Conservation (phyloP, 2,329 filamentous ascomycete species). For the Volutella citrinella region DNA sequence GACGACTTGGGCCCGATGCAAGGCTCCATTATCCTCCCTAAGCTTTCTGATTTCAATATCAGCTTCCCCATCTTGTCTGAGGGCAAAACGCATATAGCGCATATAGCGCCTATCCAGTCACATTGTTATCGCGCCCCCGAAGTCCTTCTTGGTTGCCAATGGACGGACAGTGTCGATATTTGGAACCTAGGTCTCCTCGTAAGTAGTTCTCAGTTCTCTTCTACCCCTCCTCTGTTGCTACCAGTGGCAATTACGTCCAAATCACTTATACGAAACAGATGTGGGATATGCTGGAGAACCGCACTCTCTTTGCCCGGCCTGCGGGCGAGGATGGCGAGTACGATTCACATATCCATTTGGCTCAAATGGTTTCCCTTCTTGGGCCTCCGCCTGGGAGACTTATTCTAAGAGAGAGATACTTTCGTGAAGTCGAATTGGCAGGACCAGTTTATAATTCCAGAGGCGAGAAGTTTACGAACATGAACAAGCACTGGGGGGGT, state of each 20-base stretch:
- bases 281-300: background rate
- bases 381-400: background rate
- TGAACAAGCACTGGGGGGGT: background rate
- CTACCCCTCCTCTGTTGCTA: too few relatives aligned
- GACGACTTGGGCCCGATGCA: slow-evolving; percentile 13
- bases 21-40: slow-evolving; percentile 10
- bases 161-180: slow-evolving; percentile 17
- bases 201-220: too few relatives aligned
- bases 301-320: background rate
- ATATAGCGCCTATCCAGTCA: slow-evolving; percentile 18
- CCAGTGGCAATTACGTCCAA: too few relatives aligned
- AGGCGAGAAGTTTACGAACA: background rate
- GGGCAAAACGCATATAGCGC: slow-evolving; percentile 3
- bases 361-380: background rate
- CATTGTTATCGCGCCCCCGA: slow-evolving; percentile 22
- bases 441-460: background rate
- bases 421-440: background rate
- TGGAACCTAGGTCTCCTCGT: slow-evolving; percentile 21
- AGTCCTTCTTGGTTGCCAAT: slow-evolving; percentile 20
- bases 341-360: background rate
- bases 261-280: too few relatives aligned
- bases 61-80: slow-evolving; percentile 13
- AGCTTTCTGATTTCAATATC: slow-evolving; percentile 17
- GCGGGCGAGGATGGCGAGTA: background rate
- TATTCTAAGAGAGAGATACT: background rate